phyloP scores from a whole-genome alignment of 805 yeast genomes.

The Yarrowia sp. region DNA sequence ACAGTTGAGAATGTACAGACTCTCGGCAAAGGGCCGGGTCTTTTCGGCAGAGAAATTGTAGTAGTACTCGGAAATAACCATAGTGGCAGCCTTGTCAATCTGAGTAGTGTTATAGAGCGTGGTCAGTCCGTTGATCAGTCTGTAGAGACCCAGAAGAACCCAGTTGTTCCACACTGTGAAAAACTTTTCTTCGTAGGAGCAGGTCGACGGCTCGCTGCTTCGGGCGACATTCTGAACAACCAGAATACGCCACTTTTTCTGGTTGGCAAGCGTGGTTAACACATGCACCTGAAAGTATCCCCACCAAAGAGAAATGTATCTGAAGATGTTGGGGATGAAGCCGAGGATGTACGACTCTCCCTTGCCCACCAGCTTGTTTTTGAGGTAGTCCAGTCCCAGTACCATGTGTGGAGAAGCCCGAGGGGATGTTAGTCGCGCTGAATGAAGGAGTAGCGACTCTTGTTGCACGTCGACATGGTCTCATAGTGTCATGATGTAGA shows the following conservation, averaged over 20 bases:
- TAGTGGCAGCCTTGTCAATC: conserved; percentile 28
- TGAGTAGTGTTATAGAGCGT: conserved; percentile 30
- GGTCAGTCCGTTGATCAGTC: conserved; percentile 21
- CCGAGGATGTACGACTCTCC: conserved; percentile 25
- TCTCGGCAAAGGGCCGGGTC: not conserved
- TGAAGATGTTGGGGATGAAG: conserved; percentile 33
- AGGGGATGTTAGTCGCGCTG: not conserved
- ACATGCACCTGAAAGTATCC: conserved; percentile 36
- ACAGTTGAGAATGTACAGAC: conserved; percentile 21
- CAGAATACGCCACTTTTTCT: conserved; percentile 34
- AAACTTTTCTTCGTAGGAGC: conserved; percentile 14
- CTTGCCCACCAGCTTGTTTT: conserved; percentile 24
- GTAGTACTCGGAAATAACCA: conserved; percentile 13
- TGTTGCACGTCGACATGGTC: conserved; percentile 2
- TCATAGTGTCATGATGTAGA: conserved; percentile 6
- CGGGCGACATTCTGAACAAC: conserved; percentile 12
- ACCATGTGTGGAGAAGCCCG: conserved; percentile 4
- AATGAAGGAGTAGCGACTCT: not conserved
- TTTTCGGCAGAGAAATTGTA: conserved; percentile 23
- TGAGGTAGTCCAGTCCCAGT: conserved; percentile 28
- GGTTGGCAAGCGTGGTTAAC: conserved; percentile 22
- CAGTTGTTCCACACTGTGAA: conserved; percentile 28
- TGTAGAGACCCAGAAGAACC: conserved; percentile 19
- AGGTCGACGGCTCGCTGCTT: conserved; percentile 2
- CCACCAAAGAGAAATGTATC: conserved; percentile 14